phyloP scores from a whole-genome alignment of 192 early-diverging fungal genomes.

The Podila verticillata region DNA sequence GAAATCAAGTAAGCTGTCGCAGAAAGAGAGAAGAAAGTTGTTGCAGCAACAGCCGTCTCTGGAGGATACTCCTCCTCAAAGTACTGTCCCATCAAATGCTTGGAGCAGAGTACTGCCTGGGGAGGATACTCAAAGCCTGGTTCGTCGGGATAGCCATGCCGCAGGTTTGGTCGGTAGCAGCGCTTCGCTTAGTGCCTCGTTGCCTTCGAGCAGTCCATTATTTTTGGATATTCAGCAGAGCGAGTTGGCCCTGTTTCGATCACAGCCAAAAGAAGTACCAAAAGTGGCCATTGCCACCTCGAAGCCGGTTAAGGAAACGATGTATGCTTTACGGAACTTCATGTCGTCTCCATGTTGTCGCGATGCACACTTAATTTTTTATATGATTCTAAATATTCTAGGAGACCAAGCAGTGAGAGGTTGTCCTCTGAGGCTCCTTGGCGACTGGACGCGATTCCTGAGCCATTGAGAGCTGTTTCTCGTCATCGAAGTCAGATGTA shows the following conservation, averaged over 20 bases:
- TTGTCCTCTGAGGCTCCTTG: conserved; percentile 30
- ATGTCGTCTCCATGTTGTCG: not conserved
- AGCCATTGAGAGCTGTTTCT: conserved; percentile 35
- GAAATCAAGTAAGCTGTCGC: conserved; percentile 44
- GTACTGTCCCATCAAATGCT: not conserved
- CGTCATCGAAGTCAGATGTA: conserved; percentile 48
- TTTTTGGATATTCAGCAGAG: conserved; percentile 35
- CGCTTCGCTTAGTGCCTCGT: too few species aligned
- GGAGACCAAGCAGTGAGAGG: conserved; percentile 15
- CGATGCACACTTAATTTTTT: not conserved
- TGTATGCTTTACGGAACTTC: conserved; percentile 12
- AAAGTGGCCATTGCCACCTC: conserved; percentile 36
- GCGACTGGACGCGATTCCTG: conserved; percentile 41
- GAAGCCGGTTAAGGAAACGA: conserved; percentile 44
- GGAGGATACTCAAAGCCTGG: not conserved
- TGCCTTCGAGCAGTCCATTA: not conserved
- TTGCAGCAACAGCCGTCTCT: conserved; percentile 25
- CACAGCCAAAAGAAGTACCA: conserved; percentile 26
- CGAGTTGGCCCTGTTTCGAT: conserved; percentile 32
- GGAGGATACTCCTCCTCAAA: conserved; percentile 9
- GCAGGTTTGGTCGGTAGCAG: not conserved
- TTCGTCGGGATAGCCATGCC: not conserved
- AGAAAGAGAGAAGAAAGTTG: conserved; percentile 44
- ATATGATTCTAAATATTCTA: not conserved
- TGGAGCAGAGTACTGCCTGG: conserved; percentile 2